Conservation (phyloP, 805 yeast species). For the Ogataea siamensis region DNA sequence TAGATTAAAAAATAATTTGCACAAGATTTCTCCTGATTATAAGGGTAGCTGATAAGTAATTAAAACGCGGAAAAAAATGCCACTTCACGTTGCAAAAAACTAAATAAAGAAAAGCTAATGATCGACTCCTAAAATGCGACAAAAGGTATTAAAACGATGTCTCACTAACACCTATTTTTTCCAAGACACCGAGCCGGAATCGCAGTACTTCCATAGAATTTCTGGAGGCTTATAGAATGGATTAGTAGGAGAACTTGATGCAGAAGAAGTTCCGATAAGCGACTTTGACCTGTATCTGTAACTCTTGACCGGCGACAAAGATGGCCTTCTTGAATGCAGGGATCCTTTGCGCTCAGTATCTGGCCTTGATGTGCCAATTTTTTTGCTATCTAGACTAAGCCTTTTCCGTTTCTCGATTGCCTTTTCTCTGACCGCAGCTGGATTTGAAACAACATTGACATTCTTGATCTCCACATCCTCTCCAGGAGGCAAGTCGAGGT, state of each 20-base stretch:
- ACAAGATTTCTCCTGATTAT: not conserved
- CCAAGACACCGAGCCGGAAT: constrained; percentile 5
- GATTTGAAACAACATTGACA: not conserved
- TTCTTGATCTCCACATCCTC: not conserved
- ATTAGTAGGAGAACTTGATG: constrained; percentile 20
- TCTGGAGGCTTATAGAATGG: constrained; percentile 32
- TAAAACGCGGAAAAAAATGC: not conserved
- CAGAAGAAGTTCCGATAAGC: constrained; percentile 6
- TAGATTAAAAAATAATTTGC: constrained; percentile 1
- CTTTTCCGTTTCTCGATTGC: constrained; percentile 7
- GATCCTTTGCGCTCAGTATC: constrained; percentile 1
- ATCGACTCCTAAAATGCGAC: not conserved
- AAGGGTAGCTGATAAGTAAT: not conserved
- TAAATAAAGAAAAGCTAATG: not conserved
- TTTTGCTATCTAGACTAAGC: constrained; percentile 1
- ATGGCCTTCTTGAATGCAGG: constrained; percentile 4
- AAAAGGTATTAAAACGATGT: no score
- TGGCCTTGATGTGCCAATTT: not conserved
- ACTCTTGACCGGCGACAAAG: constrained; percentile 11
- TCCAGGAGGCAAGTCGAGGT: not conserved
- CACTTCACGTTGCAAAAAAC: not conserved
- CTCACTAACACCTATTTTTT: constrained; percentile 3
- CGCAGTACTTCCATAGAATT: constrained; percentile 23
- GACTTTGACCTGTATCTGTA: constrained; percentile 20
- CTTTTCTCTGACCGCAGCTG: constrained; percentile 2